These are phyloP conservation scores for Penstemon davidsonii DNA, from an alignment of 257 asterid species.

Conservation along the genomic window DNA sequence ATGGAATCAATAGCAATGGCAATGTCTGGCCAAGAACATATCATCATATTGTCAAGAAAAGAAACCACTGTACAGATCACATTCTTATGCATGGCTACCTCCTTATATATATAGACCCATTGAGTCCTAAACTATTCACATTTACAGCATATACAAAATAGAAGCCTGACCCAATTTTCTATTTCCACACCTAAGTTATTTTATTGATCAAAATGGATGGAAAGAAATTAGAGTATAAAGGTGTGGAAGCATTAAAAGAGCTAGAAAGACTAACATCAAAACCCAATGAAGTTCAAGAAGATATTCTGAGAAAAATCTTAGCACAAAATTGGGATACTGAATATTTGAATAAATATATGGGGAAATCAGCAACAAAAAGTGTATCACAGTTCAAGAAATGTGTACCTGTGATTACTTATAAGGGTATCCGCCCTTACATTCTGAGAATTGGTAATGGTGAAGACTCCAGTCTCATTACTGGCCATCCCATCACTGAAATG, in stretches of 20 bases:
- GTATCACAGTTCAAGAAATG: conserved; percentile 44
- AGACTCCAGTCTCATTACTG: conserved; percentile 51
- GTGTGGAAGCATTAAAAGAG: conserved; percentile 58
- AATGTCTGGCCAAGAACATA: conserved; percentile 23
- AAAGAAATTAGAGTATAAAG: conserved; percentile 75
- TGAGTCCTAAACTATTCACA: conserved; percentile 36
- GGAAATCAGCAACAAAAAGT: conserved; percentile 27
- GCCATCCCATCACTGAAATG: conserved; percentile 66
- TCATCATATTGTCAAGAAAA: conserved; percentile 25
- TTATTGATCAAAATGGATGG: conserved; percentile 47
- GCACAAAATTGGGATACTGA: conserved; percentile 55
- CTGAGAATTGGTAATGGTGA: conserved; percentile 66
- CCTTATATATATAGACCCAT: conserved; percentile 38
- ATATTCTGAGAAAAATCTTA: conserved; percentile 47
- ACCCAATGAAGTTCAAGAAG: conserved; percentile 59
- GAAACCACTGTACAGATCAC: conserved; percentile 22
- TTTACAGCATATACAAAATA: neutral
- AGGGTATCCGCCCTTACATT: conserved; percentile 66
- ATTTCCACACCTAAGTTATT: neutral
- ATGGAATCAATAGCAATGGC: conserved; percentile 32
- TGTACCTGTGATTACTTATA: conserved; percentile 56
- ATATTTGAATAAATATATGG: conserved; percentile 50
- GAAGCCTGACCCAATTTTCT: neutral
- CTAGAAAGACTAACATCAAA: conserved; percentile 53
- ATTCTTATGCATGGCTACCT: conserved; percentile 10